phyloP scores from a whole-genome alignment of 176 grass and related monocot species.

The Carex cristatella region DNA sequence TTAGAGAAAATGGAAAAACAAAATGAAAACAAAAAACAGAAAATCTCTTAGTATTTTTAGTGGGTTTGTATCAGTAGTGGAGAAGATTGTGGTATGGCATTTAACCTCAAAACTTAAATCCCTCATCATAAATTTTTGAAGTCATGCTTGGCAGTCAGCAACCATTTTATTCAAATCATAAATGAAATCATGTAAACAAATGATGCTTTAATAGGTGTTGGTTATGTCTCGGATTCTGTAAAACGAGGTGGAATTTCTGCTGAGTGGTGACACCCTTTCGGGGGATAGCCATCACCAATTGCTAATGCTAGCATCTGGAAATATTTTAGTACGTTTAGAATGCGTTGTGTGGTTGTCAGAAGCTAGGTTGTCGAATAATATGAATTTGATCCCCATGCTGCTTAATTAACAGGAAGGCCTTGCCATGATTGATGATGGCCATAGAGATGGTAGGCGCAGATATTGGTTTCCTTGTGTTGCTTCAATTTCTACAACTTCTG shows the following conservation, averaged over 20 bases:
- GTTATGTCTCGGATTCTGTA: not conserved
- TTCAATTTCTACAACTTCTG: slow-evolving; percentile 41
- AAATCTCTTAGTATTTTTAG: too few species aligned
- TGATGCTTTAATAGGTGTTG: not conserved
- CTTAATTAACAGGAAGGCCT: slow-evolving; percentile 68
- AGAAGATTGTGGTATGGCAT: too few species aligned
- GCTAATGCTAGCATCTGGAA: not conserved
- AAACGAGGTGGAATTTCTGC: not conserved
- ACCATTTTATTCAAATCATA: not conserved
- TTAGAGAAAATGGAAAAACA: too few species aligned
- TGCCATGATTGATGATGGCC: slow-evolving; percentile 94
- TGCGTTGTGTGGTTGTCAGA: not conserved
- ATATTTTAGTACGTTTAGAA: not conserved
- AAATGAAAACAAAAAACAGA: too few species aligned
- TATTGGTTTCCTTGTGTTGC: slow-evolving; percentile 96
- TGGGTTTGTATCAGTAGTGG: too few species aligned
- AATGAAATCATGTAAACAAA: not conserved
- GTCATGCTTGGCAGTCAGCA: not conserved
- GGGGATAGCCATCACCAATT: not conserved
- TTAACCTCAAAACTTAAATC: too few species aligned
- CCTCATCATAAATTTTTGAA: too few species aligned
- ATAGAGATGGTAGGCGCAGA: slow-evolving; percentile 66
- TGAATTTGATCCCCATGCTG: not conserved
- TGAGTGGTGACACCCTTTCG: not conserved
- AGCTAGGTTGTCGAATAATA: not conserved